Conservation (phyloP, 495 filamentous ascomycete species). For the Trichocladium antarcticum region DNA sequence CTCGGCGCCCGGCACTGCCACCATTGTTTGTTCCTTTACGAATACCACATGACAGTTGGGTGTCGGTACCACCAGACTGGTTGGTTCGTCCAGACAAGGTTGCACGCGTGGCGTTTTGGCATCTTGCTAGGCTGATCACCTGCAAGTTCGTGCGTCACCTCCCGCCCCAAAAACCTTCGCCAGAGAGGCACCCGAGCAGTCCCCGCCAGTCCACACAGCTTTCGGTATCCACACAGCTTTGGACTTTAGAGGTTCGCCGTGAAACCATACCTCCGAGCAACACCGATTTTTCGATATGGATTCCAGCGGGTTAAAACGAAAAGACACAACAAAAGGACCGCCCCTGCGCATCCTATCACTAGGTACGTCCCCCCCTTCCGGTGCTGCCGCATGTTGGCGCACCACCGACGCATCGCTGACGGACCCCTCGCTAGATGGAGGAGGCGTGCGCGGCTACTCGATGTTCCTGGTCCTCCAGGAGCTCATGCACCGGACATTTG, state of each 20-base stretch:
- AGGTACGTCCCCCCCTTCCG: conserved; percentile 44
- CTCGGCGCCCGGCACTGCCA: not conserved
- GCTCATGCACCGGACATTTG: conserved; percentile 87
- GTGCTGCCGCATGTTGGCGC: not conserved
- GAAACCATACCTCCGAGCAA: not conserved
- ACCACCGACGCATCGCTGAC: not conserved
- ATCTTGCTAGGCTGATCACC: conserved; percentile 18
- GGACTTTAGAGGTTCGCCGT: not conserved
- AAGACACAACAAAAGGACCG: conserved; percentile 90
- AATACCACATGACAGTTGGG: not conserved
- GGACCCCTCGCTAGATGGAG: conserved; percentile 55
- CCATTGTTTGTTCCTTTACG: not conserved
- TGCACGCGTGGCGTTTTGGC: conserved; percentile 2
- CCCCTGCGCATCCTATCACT: conserved; percentile 84
- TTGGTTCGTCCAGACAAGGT: not conserved
- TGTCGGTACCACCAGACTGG: too few species aligned
- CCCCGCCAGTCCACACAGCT: conserved; percentile 5
- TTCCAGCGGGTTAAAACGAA: conserved; percentile 42
- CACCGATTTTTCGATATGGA: conserved; percentile 14
- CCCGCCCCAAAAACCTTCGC: too few species aligned
- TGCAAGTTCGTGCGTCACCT: conserved; percentile 22
- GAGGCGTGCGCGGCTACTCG: conserved; percentile 92
- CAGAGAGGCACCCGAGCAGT: too few species aligned
- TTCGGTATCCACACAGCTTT: not conserved
- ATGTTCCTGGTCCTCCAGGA: conserved; percentile 93